Conservation (phyloP, 2,329 filamentous ascomycete genomes). For the Blastomyces parvus region DNA sequence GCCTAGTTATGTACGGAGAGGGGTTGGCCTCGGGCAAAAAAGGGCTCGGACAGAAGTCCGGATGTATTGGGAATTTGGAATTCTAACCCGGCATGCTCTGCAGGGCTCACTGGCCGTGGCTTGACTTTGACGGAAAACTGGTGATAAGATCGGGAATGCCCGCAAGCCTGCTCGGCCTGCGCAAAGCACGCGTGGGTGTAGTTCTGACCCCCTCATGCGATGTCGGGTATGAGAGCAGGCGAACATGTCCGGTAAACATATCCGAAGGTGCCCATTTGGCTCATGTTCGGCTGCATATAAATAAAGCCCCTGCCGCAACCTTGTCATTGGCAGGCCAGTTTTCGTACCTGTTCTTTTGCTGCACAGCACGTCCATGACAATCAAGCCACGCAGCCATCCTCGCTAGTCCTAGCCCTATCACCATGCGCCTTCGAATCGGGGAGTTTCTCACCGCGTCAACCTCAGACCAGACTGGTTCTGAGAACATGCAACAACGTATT, state of each 20-base stretch:
- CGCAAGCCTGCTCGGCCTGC: neutral
- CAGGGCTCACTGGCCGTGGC: neutral
- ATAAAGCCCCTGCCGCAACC: neutral
- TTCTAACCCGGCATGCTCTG: neutral
- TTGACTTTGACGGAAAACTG: neutral
- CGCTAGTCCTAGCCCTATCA: neutral
- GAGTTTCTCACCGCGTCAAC: neutral
- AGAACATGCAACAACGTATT: conserved; percentile 37
- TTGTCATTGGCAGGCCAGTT: neutral
- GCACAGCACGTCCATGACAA: neutral
- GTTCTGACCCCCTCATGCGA: neutral
- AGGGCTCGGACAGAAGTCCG: neutral
- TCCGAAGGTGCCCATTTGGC: neutral
- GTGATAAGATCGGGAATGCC: neutral
- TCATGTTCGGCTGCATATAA: neutral
- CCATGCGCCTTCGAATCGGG: neutral
- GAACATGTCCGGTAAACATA: neutral
- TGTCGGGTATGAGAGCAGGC: neutral
- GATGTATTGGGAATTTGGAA: neutral
- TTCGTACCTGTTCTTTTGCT: neutral
- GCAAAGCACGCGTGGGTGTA: neutral
- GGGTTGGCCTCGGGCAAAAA: neutral
- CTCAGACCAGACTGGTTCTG: conserved; percentile 9
- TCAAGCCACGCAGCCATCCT: neutral
- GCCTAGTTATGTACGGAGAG: neutral